A percentile compares a stretch with the other conserved stretches of the same genome.
Conservation (phyloP, 2,329 filamentous ascomycete genomes). For the Magnaporthiopsis incrustans region DNA sequence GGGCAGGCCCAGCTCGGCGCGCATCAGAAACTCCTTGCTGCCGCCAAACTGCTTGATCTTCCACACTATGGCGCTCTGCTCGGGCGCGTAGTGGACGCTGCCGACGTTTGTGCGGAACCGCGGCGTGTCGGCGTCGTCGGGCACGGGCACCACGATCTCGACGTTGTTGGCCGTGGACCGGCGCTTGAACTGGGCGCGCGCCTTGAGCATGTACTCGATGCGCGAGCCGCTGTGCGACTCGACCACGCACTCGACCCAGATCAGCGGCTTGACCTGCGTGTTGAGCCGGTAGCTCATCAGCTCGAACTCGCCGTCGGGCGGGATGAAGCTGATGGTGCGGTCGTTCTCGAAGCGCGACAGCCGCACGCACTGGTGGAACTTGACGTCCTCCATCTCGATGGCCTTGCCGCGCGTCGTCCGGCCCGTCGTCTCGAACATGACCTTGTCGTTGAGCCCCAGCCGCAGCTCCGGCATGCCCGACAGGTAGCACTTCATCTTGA, state of each 20-base stretch:
- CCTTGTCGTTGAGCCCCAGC: slow-evolving; percentile 94
- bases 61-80: slow-evolving; percentile 97
- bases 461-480: slow-evolving; percentile 97
- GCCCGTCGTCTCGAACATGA: slow-evolving; percentile 98
- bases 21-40: slow-evolving; percentile 98
- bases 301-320: slow-evolving; percentile 96
- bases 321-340: slow-evolving; percentile 96
- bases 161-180: slow-evolving; percentile 98
- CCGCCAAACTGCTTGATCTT: slow-evolving; percentile 99
- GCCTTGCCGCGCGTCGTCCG: slow-evolving; percentile 90
- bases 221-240: slow-evolving; percentile 91
- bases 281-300: slow-evolving; percentile 99
- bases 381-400: slow-evolving; percentile 99
- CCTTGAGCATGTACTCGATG: slow-evolving; percentile 99
- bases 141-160: slow-evolving; percentile 93
- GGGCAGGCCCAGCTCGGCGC: slow-evolving; percentile 87
- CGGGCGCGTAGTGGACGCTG: slow-evolving; percentile 92
- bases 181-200: slow-evolving; percentile 95
- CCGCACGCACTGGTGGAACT: slow-evolving; percentile 97
- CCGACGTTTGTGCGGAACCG: slow-evolving; percentile 97
- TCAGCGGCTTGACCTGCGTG: slow-evolving; percentile 95
- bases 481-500: slow-evolving; percentile 99
- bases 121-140: slow-evolving; percentile 92
- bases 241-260: slow-evolving; percentile 97
- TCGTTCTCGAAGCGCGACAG: slow-evolving; percentile 97